phyloP scores from a whole-genome alignment of 2,329 filamentous ascomycete species.

The Aspergillus cejpii region DNA sequence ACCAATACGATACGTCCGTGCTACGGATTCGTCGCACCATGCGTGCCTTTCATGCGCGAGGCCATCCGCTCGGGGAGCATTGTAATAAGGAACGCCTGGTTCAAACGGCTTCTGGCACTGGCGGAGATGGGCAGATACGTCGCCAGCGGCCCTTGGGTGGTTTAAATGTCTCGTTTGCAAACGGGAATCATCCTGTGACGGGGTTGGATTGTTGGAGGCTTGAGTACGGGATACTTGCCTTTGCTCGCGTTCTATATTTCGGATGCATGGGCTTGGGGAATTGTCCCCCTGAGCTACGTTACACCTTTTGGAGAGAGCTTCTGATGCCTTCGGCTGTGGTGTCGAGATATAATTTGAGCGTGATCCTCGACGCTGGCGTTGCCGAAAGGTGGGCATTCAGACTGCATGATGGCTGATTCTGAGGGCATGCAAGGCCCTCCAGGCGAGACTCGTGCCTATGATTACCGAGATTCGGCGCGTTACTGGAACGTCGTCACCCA shows the following conservation, averaged over 20 bases:
- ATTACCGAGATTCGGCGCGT: constrained; percentile 11
- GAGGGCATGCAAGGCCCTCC: neutral
- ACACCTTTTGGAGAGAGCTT: neutral
- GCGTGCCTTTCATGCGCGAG: neutral
- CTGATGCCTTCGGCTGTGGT: neutral
- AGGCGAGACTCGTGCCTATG: constrained; percentile 1
- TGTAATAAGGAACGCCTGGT: neutral
- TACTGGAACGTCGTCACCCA: constrained; percentile 16
- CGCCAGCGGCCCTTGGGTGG: no score
- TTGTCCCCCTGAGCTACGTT: neutral
- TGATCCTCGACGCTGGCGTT: neutral
- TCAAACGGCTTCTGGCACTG: neutral
- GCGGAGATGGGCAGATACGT: no score
- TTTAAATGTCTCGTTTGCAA: no score
- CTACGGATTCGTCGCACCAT: neutral
- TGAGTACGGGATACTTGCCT: no score
- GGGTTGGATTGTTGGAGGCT: no score
- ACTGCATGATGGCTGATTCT: neutral
- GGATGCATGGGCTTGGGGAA: neutral
- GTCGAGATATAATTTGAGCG: neutral
- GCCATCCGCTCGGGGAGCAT: neutral
- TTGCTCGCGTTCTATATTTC: no score
- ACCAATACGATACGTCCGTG: no score
- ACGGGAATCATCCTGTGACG: no score
- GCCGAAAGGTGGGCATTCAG: neutral